phyloP scores from a whole-genome alignment of 1,284 basidiomycete genomes.

The Mycena citricolor region DNA sequence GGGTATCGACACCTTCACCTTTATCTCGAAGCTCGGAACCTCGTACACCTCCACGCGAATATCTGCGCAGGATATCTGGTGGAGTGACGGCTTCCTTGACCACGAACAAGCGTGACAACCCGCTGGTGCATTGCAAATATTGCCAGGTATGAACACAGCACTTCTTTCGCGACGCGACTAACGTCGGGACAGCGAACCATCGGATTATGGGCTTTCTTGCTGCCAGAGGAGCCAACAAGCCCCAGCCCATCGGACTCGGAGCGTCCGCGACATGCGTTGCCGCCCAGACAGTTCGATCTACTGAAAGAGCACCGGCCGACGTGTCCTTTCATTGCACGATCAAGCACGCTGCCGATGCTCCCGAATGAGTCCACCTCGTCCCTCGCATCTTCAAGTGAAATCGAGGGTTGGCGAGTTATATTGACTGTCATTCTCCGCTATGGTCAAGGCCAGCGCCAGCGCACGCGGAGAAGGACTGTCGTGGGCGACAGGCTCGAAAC shows the following conservation, averaged over 20 bases:
- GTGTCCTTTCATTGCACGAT: constrained; percentile 75
- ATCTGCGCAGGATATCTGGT: constrained; percentile 17
- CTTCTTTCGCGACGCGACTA: background rate
- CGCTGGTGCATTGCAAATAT: constrained; percentile 61
- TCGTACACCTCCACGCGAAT: constrained; percentile 24
- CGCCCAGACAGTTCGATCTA: constrained; percentile 64
- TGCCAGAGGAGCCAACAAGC: constrained; percentile 24
- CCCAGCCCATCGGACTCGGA: constrained; percentile 13
- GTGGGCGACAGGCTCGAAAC: constrained; percentile 10
- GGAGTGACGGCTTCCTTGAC: constrained; percentile 17
- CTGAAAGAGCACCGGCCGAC: constrained; percentile 78
- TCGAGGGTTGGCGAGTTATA: constrained; percentile 81
- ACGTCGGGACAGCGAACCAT: constrained; percentile 53
- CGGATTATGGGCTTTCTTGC: constrained; percentile 71
- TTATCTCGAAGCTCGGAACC: constrained; percentile 6
- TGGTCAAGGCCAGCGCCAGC: constrained; percentile 57
- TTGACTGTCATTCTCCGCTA: constrained; percentile 64
- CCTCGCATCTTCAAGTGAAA: constrained; percentile 22
- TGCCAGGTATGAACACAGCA: constrained; percentile 43
- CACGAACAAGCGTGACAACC: constrained; percentile 30
- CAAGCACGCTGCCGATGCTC: constrained; percentile 63
- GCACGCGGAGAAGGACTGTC: constrained; percentile 36
- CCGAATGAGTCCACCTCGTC: constrained; percentile 32
- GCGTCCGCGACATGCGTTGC: constrained; percentile 28
- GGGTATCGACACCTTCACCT: constrained; percentile 33